Evolutionary conservation across 2,329 filamentous ascomycete genomes (phyloP), one percentile per base, ranked within the genome.

Genomic region (Neophaeococcomyces aloes): DNA sequence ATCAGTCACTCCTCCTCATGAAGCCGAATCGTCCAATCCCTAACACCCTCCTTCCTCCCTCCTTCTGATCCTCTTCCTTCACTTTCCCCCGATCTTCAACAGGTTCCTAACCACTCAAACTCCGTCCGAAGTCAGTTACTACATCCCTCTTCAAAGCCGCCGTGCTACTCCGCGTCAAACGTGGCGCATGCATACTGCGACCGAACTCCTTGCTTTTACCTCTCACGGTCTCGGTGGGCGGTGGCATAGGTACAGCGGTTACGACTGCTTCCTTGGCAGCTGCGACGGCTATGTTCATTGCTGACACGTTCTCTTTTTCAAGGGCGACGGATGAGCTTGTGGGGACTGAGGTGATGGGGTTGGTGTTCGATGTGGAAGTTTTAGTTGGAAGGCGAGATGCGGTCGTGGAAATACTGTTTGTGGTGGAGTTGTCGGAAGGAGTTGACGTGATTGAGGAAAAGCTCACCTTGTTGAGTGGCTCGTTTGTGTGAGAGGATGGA

Each of bases 101-200:
- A 62, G 64, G 25, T 57, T 59, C 5, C 59, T 59, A 38, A 31
- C 52, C 54, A 51, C 58, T 59, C 54, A 59, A 50, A 23, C 51
- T 55, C 57, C 62, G 60, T 48, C 61, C 59, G 53, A 64, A 68
- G 58, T 60, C 65, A 7, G 67, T 67, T 54, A 71, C 44, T 52
- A 68, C 69, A 40, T 59, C 64, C 8, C 58, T 60, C 41, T 48
- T 52, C 47, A 47, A 53, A 48, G 67, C 69, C 40, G 62, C 57
- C 14, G 29, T 34, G 17, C 33, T 38, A 41, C 65, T 63, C 47
- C 68, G 64, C 53, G 71, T 72, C 42, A 65, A 57, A 8, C 62
- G 59, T n/a, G 66, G 64, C 13, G 58, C 49, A 15, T 48, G 44
- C n/a, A 41, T 31, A 17, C 39, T 41, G 21, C 31, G 32, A 14